Evolutionary conservation across 1,139 yeast species (phyloP), one percentile per base, ranked within the genome.

Genomic region (Taiozyma sp.): DNA sequence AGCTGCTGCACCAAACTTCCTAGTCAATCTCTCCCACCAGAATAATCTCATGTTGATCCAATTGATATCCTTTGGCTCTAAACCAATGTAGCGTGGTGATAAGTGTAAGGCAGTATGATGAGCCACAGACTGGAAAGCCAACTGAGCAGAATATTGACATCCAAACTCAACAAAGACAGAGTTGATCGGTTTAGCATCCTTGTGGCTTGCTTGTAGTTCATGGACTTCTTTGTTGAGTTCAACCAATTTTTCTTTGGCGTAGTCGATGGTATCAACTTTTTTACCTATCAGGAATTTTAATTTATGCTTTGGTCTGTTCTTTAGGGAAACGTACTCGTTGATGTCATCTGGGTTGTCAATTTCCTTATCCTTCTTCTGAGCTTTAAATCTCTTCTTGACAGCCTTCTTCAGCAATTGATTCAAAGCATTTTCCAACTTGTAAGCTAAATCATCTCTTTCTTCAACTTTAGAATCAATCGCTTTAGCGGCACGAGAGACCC

Each of bases 151-250:
- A 63, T 85, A 83, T 68, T 90, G 97, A 52, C 90, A 80, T 50
- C 87, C 82, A 68, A 93, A 93, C 65, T 88, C 93, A 48, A 91
- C 76, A 65, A 93, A 90, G 21, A 87, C 96, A 40, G 97, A 86
- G 50, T 86, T 69, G 60, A 68, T 65, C 22, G 76, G 72, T 35
- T 71, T 64, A 14, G 62, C 63, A 19, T 63, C 82, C 44, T 77
- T 66, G 61, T 81, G 83, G 10, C 74, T 71, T 52, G 73, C 69
- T 70, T 89, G 97, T 57, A 79, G 67, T 43, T 76, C 76, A 49
- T 71, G 72, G 56, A 93, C 83, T 57, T 86, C 83, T 24, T 70
- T 70, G 68, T 88, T 87, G 58, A 87, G 73, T 60, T 80, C 82
- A 45, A 87, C 85, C 47, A 91, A 66, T 62, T 80, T 76, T 56